These are phyloP conservation scores for Cytospora piceae DNA, from an alignment of 2,329 filamentous ascomycete species.

Conservation along the genomic window DNA sequence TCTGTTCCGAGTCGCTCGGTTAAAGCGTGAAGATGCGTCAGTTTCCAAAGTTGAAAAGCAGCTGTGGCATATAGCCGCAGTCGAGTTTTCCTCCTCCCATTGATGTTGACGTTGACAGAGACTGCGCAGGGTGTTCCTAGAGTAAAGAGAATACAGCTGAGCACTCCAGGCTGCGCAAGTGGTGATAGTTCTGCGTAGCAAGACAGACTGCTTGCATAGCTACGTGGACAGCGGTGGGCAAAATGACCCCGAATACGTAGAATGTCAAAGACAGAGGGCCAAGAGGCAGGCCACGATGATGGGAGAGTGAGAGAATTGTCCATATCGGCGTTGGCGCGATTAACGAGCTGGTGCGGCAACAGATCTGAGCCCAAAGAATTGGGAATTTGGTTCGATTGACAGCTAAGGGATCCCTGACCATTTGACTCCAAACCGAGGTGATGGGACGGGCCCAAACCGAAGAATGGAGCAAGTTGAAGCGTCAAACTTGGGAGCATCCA, in stretches of 20 bases:
- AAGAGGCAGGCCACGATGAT: neutral
- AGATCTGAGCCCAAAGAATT: constrained; percentile 16
- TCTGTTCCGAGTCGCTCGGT: constrained; percentile 10
- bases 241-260: neutral
- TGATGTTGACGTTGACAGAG: neutral
- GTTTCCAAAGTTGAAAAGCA: neutral
- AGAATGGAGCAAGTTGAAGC: constrained; percentile 16
- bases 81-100: neutral
- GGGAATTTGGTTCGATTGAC: constrained; percentile 9
- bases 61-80: neutral
- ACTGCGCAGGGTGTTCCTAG: neutral
- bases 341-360: constrained; percentile 1
- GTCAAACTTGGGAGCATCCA: constrained; percentile 5
- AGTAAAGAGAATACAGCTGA: neutral
- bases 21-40: neutral
- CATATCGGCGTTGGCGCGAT: constrained; percentile 11
- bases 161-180: neutral
- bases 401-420: constrained; percentile 20
- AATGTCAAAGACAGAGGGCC: neutral
- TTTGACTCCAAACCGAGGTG: constrained; percentile 25
- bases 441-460: constrained; percentile 19
- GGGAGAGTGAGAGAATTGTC: neutral
- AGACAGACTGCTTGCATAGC: neutral
- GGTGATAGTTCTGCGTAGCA: neutral
- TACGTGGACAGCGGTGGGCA: neutral